Evolutionary conservation across 2,329 filamentous ascomycete species (phyloP).

Genomic region (Pseudofabraea citricarpa): DNA sequence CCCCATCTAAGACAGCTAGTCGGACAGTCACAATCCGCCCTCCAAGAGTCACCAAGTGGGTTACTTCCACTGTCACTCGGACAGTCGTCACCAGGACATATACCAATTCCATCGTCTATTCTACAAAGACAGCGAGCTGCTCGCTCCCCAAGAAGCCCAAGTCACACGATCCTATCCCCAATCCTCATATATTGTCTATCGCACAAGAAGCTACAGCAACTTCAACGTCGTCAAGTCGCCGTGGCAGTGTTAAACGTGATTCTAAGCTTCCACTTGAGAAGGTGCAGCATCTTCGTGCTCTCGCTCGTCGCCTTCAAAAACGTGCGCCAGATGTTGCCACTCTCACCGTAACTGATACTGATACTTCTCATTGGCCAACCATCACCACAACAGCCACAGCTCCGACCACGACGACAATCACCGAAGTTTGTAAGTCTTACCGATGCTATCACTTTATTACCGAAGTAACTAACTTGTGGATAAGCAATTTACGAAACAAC

Average conservation of each 20-base stretch:
- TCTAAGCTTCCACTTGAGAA: not conserved
- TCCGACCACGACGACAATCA: not conserved
- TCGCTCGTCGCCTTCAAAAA: not conserved
- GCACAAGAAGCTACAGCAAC: not conserved
- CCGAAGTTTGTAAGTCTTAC: too few species aligned
- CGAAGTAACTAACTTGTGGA: not conserved
- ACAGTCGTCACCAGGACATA: not conserved
- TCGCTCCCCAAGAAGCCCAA: not conserved
- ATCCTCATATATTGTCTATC: not conserved
- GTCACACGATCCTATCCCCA: not conserved
- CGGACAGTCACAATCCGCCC: not conserved
- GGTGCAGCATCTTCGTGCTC: not conserved
- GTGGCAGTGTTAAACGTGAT: not conserved
- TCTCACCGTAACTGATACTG: not conserved
- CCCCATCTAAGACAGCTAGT: not conserved
- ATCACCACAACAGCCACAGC: not conserved
- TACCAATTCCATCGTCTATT: not conserved
- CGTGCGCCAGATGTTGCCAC: not conserved
- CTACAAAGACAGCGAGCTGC: not conserved
- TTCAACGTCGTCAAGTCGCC: not conserved
- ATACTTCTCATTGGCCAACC: not conserved
- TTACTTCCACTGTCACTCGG: not conserved
- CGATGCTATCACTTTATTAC: not conserved
- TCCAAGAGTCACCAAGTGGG: not conserved
- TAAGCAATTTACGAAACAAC: not conserved